Percentiles rank a stretch among this genome's conserved stretches.
Evolutionary conservation across 1,284 basidiomycete genomes (phyloP).

Genomic region (Pseudozyma thailandica): DNA sequence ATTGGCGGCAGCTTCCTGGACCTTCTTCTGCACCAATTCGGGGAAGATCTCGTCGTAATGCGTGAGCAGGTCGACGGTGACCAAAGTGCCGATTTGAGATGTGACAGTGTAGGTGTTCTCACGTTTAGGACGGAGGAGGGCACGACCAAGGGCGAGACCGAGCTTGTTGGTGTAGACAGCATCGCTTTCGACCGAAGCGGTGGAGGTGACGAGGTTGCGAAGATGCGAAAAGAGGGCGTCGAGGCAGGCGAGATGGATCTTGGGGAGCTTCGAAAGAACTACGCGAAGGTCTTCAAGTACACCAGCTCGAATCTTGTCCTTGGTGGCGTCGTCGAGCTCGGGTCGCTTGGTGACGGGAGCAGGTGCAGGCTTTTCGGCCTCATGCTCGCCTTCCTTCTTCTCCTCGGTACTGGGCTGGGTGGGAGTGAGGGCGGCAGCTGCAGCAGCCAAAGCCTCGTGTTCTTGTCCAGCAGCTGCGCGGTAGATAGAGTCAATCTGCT

Average conservation of each 20-base stretch:
- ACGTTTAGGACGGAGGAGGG: slow-evolving; percentile 81
- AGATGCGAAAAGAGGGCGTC: slow-evolving; percentile 83
- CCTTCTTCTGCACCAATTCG: slow-evolving; percentile 82
- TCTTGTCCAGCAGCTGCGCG: slow-evolving; percentile 58
- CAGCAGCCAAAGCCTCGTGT: slow-evolving; percentile 40
- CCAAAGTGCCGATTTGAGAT: slow-evolving; percentile 80
- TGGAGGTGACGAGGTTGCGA: slow-evolving; percentile 76
- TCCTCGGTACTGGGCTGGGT: slow-evolving; percentile 10
- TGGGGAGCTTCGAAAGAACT: slow-evolving; percentile 79
- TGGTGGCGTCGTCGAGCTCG: slow-evolving; percentile 80
- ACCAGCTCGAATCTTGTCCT: slow-evolving; percentile 75
- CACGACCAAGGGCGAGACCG: slow-evolving; percentile 84
- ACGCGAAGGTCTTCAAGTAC: slow-evolving; percentile 76
- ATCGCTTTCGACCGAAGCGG: slow-evolving; percentile 74
- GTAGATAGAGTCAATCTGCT: slow-evolving; percentile 60
- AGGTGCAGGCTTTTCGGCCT: background rate
- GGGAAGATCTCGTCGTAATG: slow-evolving; percentile 82
- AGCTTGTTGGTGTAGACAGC: slow-evolving; percentile 86
- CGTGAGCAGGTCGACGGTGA: slow-evolving; percentile 79
- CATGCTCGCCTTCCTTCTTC: background rate
- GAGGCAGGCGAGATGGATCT: slow-evolving; percentile 82
- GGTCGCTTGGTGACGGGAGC: slow-evolving; percentile 70
- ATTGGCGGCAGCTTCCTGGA: slow-evolving; percentile 72
- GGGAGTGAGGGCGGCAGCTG: slow-evolving; percentile 14
- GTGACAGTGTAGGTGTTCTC: slow-evolving; percentile 85